These are phyloP conservation scores for Aspergillus fijiensis DNA, from an alignment of 2,329 filamentous ascomycete species.

Conservation along the genomic window DNA sequence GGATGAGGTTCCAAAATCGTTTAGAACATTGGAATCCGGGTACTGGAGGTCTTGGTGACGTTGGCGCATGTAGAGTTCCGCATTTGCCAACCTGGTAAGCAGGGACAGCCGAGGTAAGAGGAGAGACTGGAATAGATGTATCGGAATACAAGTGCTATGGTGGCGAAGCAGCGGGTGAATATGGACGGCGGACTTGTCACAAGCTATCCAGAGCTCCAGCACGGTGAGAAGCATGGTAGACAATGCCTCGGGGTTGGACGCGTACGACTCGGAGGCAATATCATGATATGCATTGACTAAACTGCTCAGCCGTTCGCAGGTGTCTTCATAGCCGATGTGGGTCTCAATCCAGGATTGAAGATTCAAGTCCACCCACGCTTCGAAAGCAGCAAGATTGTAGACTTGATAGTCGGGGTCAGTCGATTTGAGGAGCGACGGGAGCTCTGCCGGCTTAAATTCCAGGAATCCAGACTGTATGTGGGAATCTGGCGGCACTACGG, in stretches of 20 bases:
- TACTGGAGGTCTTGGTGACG: constrained; percentile 27
- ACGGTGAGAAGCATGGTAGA: constrained; percentile 59
- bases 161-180: constrained; percentile 45
- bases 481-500: not conserved
- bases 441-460: constrained; percentile 13
- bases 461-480: constrained; percentile 11
- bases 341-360: constrained; percentile 43
- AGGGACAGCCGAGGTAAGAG: constrained; percentile 24
- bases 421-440: constrained; percentile 5
- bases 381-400: constrained; percentile 43
- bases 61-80: constrained; percentile 51
- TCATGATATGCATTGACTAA: constrained; percentile 39
- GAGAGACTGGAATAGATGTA: constrained; percentile 18
- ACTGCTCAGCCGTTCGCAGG: constrained; percentile 28
- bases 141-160: constrained; percentile 50
- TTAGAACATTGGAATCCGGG: constrained; percentile 38
- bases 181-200: constrained; percentile 50
- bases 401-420: constrained; percentile 14
- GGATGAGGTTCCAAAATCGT: constrained; percentile 28
- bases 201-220: constrained; percentile 60
- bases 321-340: constrained; percentile 21
- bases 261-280: constrained; percentile 34
- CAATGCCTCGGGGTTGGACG: constrained; percentile 43
- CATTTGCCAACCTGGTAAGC: constrained; percentile 20
- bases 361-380: constrained; percentile 49